These are phyloP conservation scores for Vicia faba DNA, from an alignment of 306 rosid genomes.

Conservation along the genomic window DNA sequence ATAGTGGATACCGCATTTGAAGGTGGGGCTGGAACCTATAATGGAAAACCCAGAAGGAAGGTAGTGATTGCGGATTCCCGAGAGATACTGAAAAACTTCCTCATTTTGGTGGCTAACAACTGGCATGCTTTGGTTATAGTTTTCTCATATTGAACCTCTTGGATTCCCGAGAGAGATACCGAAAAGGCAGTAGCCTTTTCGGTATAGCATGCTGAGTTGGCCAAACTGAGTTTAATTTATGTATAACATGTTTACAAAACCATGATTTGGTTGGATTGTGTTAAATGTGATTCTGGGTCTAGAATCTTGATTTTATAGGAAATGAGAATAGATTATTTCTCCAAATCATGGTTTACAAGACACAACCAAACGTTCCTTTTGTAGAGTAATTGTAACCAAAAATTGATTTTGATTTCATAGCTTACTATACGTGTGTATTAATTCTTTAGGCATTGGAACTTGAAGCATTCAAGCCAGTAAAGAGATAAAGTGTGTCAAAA, in stretches of 20 bases:
- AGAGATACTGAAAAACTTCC: constrained; percentile 65
- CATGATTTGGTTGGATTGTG: constrained; percentile 18
- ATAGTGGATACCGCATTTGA: no score
- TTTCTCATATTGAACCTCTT: not conserved
- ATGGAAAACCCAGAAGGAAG: constrained; percentile 87
- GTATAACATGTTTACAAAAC: constrained; percentile 14
- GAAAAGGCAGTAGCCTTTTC: no score
- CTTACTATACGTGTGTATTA: no score
- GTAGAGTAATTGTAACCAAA: no score
- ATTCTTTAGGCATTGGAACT: no score
- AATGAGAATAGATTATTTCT: not conserved
- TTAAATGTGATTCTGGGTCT: constrained; percentile 12
- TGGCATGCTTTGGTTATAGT: constrained; percentile 20
- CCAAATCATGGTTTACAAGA: constrained; percentile 16
- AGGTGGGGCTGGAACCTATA: constrained; percentile 89
- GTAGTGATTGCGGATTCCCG: constrained; percentile 71
- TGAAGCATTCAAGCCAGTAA: no score
- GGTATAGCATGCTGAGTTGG: no score
- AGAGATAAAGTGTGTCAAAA: no score
- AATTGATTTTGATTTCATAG: no score
- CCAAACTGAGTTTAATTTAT: constrained; percentile 3
- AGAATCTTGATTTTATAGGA: not conserved
- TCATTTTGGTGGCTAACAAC: constrained; percentile 1
- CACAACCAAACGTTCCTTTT: not conserved
- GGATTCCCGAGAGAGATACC: no score